These are phyloP conservation scores for Lithocarpus polystachyus DNA, from an alignment of 306 rosid genomes.

Conservation along the genomic window DNA sequence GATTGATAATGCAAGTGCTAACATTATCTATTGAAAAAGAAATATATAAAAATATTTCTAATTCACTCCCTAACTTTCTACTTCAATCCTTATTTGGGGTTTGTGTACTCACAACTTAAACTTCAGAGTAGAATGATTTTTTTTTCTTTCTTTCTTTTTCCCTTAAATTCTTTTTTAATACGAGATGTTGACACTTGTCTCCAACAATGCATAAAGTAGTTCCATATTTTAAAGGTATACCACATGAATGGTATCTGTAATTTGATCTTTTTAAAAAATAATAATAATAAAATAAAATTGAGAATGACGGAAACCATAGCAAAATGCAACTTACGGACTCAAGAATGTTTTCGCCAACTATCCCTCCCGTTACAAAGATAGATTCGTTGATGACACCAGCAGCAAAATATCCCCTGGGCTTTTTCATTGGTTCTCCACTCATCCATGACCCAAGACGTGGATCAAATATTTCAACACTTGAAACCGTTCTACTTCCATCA, in stretches of 20 bases:
- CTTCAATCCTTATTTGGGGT: too few species aligned
- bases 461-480: constrained; percentile 53
- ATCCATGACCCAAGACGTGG: constrained; percentile 48
- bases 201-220: too few species aligned
- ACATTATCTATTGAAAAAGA: not conserved
- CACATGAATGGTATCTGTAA: too few species aligned
- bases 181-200: too few species aligned
- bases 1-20: constrained; percentile 1
- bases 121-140: too few species aligned
- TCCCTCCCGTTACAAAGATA: constrained; percentile 64
- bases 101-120: too few species aligned
- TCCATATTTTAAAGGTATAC: too few species aligned
- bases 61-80: too few species aligned
- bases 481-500: constrained; percentile 46
- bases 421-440: constrained; percentile 47
- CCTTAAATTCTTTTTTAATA: too few species aligned
- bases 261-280: too few species aligned
- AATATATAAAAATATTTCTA: too few species aligned
- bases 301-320: not conserved
- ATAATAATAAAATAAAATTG: not conserved
- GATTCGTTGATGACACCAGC: constrained; percentile 62
- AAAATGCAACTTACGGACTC: constrained; percentile 40
- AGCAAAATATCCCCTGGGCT: constrained; percentile 38
- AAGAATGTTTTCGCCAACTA: constrained; percentile 30
- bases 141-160: too few species aligned